These are phyloP conservation scores for Aspergillus fumigatiaffinis DNA, from an alignment of 2,329 filamentous ascomycete species.

Conservation along the genomic window DNA sequence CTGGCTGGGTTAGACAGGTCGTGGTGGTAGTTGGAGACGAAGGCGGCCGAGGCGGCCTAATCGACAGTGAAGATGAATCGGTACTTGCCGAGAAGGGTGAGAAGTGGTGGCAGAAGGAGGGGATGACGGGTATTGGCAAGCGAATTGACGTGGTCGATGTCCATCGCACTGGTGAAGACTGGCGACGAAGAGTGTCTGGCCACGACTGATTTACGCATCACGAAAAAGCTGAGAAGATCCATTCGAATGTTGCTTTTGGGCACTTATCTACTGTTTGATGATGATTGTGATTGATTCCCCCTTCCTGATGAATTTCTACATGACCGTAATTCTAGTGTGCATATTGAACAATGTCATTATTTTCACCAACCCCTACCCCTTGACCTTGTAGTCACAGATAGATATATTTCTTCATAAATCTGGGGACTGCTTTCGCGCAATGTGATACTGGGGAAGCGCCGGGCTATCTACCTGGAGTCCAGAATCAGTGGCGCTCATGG, in stretches of 20 bases:
- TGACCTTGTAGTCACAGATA: background rate
- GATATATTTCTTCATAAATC: background rate
- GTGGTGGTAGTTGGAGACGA: slow-evolving; percentile 57
- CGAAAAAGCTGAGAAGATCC: slow-evolving; percentile 6
- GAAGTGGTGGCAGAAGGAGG: slow-evolving; percentile 63
- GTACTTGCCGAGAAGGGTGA: slow-evolving; percentile 36
- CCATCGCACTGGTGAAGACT: slow-evolving; percentile 78
- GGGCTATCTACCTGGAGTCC: background rate
- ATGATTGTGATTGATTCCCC: background rate
- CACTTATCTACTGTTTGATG: background rate
- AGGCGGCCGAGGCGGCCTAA: slow-evolving; percentile 66
- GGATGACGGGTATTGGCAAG: slow-evolving; percentile 79
- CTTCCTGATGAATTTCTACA: background rate
- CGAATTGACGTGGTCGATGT: slow-evolving; percentile 86
- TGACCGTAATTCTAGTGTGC: background rate
- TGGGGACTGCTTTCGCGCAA: background rate
- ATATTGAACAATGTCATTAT: background rate
- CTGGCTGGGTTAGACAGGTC: slow-evolving; percentile 58
- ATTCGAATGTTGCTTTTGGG: background rate
- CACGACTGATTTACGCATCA: slow-evolving; percentile 36
- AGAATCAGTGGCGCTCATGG: background rate
- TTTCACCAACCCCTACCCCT: background rate
- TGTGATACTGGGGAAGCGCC: background rate
- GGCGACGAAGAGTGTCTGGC: slow-evolving; percentile 72
- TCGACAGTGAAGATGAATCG: slow-evolving; percentile 68